Evolutionary conservation across 148 eudicot species (phyloP).

Genomic region (Tetragonia tetragonoides): DNA sequence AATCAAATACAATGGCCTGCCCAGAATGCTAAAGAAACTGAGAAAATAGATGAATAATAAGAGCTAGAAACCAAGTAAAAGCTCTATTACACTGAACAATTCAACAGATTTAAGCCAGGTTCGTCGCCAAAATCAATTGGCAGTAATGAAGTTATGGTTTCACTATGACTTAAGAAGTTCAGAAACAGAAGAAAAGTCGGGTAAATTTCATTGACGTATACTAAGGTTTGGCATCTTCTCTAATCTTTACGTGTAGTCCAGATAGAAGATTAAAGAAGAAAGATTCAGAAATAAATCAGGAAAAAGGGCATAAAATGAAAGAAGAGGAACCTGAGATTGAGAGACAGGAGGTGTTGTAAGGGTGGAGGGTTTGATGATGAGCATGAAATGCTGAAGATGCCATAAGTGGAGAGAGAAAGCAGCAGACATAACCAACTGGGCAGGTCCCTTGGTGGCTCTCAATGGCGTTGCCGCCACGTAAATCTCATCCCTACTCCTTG

Average conservation of each 20-base stretch:
- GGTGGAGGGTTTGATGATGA: slow-evolving; percentile 60
- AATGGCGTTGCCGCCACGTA: slow-evolving; percentile 81
- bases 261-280: neutral
- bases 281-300: neutral
- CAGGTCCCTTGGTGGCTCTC: slow-evolving; percentile 67
- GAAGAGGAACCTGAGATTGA: slow-evolving; percentile 25
- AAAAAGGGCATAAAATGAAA: neutral
- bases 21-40: neutral
- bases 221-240: too few species aligned
- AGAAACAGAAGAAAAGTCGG: too few species aligned
- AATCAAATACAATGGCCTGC: slow-evolving; percentile 74
- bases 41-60: neutral
- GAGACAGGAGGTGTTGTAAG: slow-evolving; percentile 28
- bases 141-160: too few species aligned
- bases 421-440: slow-evolving; percentile 67
- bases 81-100: too few species aligned
- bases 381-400: slow-evolving; percentile 84
- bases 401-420: slow-evolving; percentile 65
- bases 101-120: too few species aligned
- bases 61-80: too few species aligned
- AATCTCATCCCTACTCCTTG: slow-evolving; percentile 43
- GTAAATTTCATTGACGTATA: too few species aligned
- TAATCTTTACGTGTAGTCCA: too few species aligned
- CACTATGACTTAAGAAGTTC: too few species aligned
- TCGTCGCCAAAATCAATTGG: too few species aligned